Conservation (phyloP, 805 yeast genomes). For the Metschnikowia gelsemii region DNA sequence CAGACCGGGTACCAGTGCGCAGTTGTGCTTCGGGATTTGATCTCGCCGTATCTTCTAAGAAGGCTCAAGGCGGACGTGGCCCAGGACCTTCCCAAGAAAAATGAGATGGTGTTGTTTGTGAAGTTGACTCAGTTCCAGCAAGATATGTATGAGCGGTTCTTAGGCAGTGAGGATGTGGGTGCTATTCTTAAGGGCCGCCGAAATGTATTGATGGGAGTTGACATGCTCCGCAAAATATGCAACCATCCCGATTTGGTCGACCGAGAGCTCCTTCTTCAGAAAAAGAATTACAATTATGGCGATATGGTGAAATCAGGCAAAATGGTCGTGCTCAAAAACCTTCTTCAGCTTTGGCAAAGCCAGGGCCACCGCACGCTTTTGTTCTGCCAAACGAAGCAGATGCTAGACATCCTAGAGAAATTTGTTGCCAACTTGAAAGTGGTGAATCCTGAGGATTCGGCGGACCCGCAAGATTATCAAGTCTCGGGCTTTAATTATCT, state of each 20-base stretch:
- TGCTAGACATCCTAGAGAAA: slow-evolving; percentile 82
- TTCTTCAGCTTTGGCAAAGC: slow-evolving; percentile 70
- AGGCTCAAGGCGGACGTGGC: slow-evolving; percentile 94
- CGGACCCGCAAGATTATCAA: too few relatives aligned
- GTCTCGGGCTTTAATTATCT: slow-evolving; percentile 61
- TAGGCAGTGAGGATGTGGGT: slow-evolving; percentile 71
- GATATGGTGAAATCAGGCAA: slow-evolving; percentile 74
- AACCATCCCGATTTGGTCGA: slow-evolving; percentile 89
- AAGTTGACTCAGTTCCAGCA: slow-evolving; percentile 76
- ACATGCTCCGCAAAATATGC: slow-evolving; percentile 85
- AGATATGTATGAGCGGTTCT: slow-evolving; percentile 67
- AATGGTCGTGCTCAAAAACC: slow-evolving; percentile 79
- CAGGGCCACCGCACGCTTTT: slow-evolving; percentile 78
- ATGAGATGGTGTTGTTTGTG: slow-evolving; percentile 92
- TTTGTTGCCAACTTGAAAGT: slow-evolving; percentile 47
- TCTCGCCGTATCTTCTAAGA: slow-evolving; percentile 84
- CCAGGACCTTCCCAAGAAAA: slow-evolving; percentile 86
- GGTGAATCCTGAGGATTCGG: not conserved
- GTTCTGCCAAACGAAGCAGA: slow-evolving; percentile 92
- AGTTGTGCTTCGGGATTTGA: slow-evolving; percentile 79
- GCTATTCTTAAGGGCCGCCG: slow-evolving; percentile 73
- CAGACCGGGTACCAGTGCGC: slow-evolving; percentile 97
- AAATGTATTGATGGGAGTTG: slow-evolving; percentile 86
- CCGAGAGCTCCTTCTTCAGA: slow-evolving; percentile 37
- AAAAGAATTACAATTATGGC: slow-evolving; percentile 47